Evolutionary conservation across 306 rosid genomes (phyloP).

Genomic region (Castanea mollissima): DNA sequence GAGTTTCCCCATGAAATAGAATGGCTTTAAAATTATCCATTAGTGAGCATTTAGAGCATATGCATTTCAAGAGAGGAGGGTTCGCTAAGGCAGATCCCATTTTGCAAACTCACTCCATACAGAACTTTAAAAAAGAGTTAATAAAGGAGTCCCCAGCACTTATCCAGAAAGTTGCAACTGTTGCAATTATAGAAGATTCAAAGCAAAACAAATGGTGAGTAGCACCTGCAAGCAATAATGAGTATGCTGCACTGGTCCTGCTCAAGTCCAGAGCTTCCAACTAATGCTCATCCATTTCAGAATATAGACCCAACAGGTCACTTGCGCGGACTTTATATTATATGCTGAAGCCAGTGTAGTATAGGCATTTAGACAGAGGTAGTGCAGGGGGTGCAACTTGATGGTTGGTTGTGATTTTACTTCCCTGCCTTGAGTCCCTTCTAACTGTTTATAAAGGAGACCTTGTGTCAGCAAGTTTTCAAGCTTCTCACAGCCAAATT

Average conservation of each 20-base stretch:
- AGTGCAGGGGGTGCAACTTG: conserved; percentile 60
- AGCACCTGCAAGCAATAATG: conserved; percentile 67
- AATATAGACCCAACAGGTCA: conserved; percentile 32
- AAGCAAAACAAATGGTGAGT: conserved; percentile 61
- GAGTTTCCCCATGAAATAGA: conserved; percentile 25
- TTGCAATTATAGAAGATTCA: conserved; percentile 62
- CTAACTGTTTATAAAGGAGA: conserved; percentile 25
- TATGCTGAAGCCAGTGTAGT: conserved; percentile 74
- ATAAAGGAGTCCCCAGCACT: conserved; percentile 71
- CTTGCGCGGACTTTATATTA: conserved; percentile 51
- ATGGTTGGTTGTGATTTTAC: conserved; percentile 31
- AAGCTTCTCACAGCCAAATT: conserved; percentile 56
- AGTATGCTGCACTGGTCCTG: conserved; percentile 64
- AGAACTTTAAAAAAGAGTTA: conserved; percentile 47
- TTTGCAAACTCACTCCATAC: conserved; percentile 34
- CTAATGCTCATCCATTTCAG: conserved; percentile 24
- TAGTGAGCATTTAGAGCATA: conserved; percentile 52
- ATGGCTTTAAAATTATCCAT: conserved; percentile 27
- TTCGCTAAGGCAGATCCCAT: conserved; percentile 23
- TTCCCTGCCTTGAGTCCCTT: conserved; percentile 8
- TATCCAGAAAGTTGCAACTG: conserved; percentile 64
- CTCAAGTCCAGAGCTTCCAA: conserved; percentile 41
- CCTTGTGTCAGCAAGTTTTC: conserved; percentile 53
- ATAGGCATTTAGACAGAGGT: conserved; percentile 60
- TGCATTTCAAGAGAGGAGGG: conserved; percentile 20